Evolutionary conservation across 352 stramenopile species (phyloP).

Genomic region (Elongisporangium anandrum): DNA sequence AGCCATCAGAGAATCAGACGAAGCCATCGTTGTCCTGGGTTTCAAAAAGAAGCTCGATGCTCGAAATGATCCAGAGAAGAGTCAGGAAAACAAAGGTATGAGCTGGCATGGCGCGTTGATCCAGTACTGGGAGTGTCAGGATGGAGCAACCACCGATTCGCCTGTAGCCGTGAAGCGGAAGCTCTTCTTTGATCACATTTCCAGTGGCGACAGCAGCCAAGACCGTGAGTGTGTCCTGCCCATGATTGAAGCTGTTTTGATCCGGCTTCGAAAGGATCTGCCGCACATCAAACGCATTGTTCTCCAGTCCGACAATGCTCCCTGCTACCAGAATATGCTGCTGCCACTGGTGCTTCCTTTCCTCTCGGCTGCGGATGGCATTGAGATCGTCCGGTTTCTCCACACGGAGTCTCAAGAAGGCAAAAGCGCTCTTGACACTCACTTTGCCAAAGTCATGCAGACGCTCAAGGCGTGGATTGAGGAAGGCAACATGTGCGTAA

Average conservation of each 20-base stretch:
- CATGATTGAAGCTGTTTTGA: constrained; percentile 23
- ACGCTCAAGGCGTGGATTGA: constrained; percentile 7
- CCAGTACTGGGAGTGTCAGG: too few relatives aligned
- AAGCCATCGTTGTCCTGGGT: neutral
- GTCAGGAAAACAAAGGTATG: too few relatives aligned
- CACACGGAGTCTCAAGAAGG: constrained; percentile 28
- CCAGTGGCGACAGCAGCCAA: too few relatives aligned
- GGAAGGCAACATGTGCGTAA: constrained; percentile 15
- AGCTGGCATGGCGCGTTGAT: too few relatives aligned
- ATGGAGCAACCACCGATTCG: too few relatives aligned
- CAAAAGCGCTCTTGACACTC: constrained; percentile 14
- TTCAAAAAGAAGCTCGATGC: neutral
- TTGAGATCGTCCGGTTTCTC: constrained; percentile 16
- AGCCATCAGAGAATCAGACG: neutral
- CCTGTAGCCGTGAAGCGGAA: too few relatives aligned
- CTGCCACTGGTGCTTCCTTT: constrained; percentile 13
- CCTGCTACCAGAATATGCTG: constrained; percentile 21
- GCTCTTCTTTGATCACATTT: too few relatives aligned
- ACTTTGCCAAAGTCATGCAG: constrained; percentile 21
- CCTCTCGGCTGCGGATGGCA: constrained; percentile 6
- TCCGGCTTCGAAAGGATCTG: constrained; percentile 11
- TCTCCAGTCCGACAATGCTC: constrained; percentile 25
- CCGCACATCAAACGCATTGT: constrained; percentile 12
- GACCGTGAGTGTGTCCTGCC: constrained; percentile 6
- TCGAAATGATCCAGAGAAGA: neutral